Conservation (phyloP, 108 stramenopile species). For the Cyclotella atomus region DNA sequence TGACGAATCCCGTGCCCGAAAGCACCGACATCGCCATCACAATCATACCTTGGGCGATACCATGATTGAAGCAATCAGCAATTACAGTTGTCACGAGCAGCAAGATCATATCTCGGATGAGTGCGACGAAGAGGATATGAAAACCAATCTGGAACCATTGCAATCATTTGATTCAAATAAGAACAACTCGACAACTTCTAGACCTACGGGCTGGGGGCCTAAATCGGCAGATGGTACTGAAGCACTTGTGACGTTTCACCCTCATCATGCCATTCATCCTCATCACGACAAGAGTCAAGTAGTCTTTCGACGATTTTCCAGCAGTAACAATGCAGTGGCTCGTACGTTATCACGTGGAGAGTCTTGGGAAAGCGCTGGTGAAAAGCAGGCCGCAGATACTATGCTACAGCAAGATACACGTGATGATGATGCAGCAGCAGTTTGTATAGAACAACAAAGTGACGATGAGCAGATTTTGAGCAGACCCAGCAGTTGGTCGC, state of each 20-base stretch:
- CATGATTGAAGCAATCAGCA: slow-evolving; percentile 51
- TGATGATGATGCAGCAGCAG: not conserved
- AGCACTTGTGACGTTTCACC: slow-evolving; percentile 46
- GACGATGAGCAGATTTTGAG: not conserved
- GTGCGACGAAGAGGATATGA: not conserved
- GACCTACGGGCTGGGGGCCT: slow-evolving; percentile 33
- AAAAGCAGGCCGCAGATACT: not conserved
- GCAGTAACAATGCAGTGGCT: not conserved
- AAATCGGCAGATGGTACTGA: slow-evolving; percentile 30
- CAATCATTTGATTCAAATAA: not conserved
- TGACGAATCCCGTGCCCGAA: slow-evolving; percentile 1
- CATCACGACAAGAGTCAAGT: slow-evolving; percentile 32
- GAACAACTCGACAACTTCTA: not conserved
- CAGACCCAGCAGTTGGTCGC: slow-evolving; percentile 61
- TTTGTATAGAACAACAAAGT: not conserved
- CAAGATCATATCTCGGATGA: not conserved
- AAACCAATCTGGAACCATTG: not conserved
- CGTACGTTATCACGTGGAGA: slow-evolving; percentile 8
- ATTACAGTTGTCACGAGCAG: slow-evolving; percentile 45
- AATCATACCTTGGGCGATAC: slow-evolving; percentile 41
- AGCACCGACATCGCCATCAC: slow-evolving; percentile 17
- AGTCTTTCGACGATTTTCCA: slow-evolving; percentile 16
- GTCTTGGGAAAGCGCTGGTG: not conserved
- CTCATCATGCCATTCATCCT: slow-evolving; percentile 51
- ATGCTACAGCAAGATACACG: not conserved